Base-by-base conservation (phyloP, 257 asterid genomes). In the Lycium ferocissimum region DNA sequence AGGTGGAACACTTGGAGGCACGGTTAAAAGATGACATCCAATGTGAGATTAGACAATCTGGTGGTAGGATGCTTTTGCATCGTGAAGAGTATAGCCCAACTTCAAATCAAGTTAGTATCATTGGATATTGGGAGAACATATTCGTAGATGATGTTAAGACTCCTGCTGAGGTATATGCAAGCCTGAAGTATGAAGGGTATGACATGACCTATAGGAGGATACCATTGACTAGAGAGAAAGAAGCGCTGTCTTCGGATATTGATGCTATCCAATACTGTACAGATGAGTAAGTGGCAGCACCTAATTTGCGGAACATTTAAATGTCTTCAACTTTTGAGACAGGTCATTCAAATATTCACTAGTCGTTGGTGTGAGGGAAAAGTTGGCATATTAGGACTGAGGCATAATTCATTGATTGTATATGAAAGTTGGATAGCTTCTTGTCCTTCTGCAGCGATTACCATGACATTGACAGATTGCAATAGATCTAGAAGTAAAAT, bases 1-100 rank as follows among this genome's bases (percentile, higher is more conserved):
- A 96, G 99, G 99, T 96, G 90, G 97, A 96, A 90, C 93, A 96
- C 87, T 93, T 96, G 98, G 99, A 96, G 88, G 95, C 91, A 83
- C 97, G 98, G 72, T 86, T 95, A 87, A 96, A 96, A 86, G 98
- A 96, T 90, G 99, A 96, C 87, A 96, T 96, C 84, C 88, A 91
- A 85, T 85, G 90, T 81, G 99, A 94, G 91, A 96, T 94, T 75
- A 90, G 89, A 86, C 93, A 85, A 72, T 94, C 97, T 92, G 98
- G 98, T 87, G 97, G 98, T 87, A 91, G 99, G 86, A 93, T 96
- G 98, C 98, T 96, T 91, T 91, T 96, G 83, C 99, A 96, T 85
- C 98, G 99, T 67, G 99, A 96, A 93, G 99, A 96, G 82, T 96
- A 87, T 88, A 93, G 92, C 85, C 98, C 99, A 69, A 92, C 94